Conservation (phyloP, 352 stramenopile species). For the Globisporangium cystogenes region DNA sequence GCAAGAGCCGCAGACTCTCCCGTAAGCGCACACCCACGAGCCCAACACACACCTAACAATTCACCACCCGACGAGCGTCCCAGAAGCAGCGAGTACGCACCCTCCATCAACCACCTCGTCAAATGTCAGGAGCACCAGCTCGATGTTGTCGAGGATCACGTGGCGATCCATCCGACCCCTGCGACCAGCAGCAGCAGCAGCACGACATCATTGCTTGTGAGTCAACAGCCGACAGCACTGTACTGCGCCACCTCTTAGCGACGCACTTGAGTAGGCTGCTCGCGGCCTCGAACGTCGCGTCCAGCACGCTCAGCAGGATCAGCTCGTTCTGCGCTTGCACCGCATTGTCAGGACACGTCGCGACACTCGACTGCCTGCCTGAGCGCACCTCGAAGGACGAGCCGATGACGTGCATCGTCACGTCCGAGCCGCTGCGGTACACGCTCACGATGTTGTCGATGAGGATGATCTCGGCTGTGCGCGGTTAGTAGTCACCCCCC, state of each 20-base stretch:
- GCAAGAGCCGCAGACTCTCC: background rate
- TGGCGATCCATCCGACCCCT: constrained; percentile 84
- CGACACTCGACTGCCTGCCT: too few species aligned
- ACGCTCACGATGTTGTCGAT: constrained; percentile 90
- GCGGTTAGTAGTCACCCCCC: too few species aligned
- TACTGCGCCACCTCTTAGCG: too few species aligned
- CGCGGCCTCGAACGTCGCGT: constrained; percentile 80
- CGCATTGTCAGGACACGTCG: background rate
- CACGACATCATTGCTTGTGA: background rate
- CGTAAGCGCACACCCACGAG: background rate
- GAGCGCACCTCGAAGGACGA: constrained; percentile 58
- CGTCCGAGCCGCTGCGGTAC: constrained; percentile 84
- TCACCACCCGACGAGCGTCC: background rate
- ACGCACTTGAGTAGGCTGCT: constrained; percentile 85
- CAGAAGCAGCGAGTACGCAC: constrained; percentile 21
- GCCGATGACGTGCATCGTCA: constrained; percentile 88
- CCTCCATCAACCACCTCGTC: constrained; percentile 90
- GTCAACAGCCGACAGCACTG: background rate
- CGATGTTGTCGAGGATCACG: constrained; percentile 89
- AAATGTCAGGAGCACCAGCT: constrained; percentile 85
- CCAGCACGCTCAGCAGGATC: constrained; percentile 82
- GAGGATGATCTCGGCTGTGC: constrained; percentile 80
- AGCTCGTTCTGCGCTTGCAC: constrained; percentile 71
- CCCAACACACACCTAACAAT: background rate
- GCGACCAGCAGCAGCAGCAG: background rate